Base-by-base conservation (phyloP, 108 stramenopile species). In the Mayamaea pseudoterrestris region DNA sequence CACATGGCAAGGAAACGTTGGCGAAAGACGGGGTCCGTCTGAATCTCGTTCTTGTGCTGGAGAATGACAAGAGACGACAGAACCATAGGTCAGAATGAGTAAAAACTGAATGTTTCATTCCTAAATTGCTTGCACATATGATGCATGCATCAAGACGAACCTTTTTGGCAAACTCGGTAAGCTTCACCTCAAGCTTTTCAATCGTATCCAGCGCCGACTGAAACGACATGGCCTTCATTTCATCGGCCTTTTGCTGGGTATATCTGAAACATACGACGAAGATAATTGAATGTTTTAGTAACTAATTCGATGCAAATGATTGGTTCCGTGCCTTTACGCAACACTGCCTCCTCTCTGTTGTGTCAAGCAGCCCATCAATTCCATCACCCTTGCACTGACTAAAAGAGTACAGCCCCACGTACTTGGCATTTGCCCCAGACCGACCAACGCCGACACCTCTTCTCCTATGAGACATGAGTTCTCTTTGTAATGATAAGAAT, bases 1-100 rank as follows among this genome's bases (percentile, higher is more conserved):
- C 96, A 97, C 97, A 98, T 98, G 41, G 74, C 68, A 31, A 95
- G 63, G 69, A 99, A 99, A 49, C 94, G 82, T 12, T 72, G 64
- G 18, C 97, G 80, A 67, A 98, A 98, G 20, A 81, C 93, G 2
- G 88, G 80, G 58, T 85, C 83, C 23, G 73, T 60, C 58, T 88
- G 83, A 44, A 99, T 96, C 23, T 82, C 66, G 21, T 83, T 59
- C 56, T 83, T n/a, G n/a, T n/a, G n/a, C n/a, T n/a, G n/a, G n/a
- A n/a, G n/a, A n/a, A n/a, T n/a, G n/a, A n/a, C n/a, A n/a, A n/a
- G n/a, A n/a, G n/a, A n/a, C n/a, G n/a, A n/a, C n/a, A n/a, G n/a
- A n/a, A n/a, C n/a, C n/a, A n/a, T n/a, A n/a, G n/a, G n/a, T n/a
- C n/a, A n/a, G n/a, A n/a, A n/a, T n/a, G n/a, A n/a, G n/a, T n/a